Conservation (phyloP, 495 filamentous ascomycete species). For the Geoglossum glabrum region DNA sequence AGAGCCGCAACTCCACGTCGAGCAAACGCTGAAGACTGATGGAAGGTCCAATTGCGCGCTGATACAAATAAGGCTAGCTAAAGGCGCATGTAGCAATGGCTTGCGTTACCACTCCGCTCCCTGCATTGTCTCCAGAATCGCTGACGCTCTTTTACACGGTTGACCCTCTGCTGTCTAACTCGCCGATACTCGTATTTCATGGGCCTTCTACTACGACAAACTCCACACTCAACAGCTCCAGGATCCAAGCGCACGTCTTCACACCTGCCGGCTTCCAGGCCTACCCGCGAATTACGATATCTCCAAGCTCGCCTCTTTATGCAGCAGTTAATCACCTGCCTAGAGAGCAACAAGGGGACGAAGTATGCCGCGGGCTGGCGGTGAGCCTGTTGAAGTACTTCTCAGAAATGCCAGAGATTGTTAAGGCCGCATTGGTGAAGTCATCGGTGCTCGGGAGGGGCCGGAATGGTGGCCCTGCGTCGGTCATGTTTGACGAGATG, state of each 20-base stretch:
- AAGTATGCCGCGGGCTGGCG: constrained; percentile 70
- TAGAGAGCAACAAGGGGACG: constrained; percentile 81
- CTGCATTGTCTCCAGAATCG: constrained; percentile 46
- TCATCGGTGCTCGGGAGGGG: constrained; percentile 19
- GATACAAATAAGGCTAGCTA: background rate
- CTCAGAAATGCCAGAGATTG: constrained; percentile 52
- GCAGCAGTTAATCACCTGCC: constrained; percentile 80
- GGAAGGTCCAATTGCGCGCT: background rate
- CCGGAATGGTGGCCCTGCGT: constrained; percentile 34
- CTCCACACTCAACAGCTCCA: constrained; percentile 67
- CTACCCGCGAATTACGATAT: constrained; percentile 76
- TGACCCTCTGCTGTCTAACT: constrained; percentile 53
- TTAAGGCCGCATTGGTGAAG: constrained; percentile 36
- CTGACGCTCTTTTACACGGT: constrained; percentile 64
- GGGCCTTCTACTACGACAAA: constrained; percentile 67
- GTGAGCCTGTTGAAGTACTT: constrained; percentile 91
- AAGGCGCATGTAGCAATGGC: constrained; percentile 30
- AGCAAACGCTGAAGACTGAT: background rate
- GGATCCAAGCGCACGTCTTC: constrained; percentile 84
- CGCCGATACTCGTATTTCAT: constrained; percentile 64
- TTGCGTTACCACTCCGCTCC: constrained; percentile 41
- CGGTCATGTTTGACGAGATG: constrained; percentile 65
- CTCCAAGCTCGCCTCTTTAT: constrained; percentile 88
- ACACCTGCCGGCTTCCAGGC: constrained; percentile 70
- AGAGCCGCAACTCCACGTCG: background rate